These are phyloP conservation scores for Metarhizium brunneum DNA, from an alignment of 2,329 filamentous ascomycete species.

Conservation along the genomic window DNA sequence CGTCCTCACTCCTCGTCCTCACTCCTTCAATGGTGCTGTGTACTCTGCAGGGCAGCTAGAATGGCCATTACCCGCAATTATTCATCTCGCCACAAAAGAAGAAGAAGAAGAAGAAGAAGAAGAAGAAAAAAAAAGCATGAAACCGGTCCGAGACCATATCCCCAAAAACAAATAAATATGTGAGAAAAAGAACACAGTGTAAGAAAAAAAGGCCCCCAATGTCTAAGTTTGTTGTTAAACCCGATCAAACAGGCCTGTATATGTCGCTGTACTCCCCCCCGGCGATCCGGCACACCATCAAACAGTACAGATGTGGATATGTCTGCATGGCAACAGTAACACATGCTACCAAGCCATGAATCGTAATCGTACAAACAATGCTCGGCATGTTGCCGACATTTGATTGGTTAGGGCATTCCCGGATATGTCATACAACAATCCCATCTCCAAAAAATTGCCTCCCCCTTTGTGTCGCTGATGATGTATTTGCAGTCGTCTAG, in stretches of 20 bases:
- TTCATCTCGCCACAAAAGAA: neutral
- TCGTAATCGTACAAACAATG: slow-evolving; percentile 1
- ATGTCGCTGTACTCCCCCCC: slow-evolving; percentile 2
- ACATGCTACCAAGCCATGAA: neutral
- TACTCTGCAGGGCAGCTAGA: neutral
- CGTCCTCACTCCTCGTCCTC: slow-evolving; percentile 1
- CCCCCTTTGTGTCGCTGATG: neutral
- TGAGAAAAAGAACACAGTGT: slow-evolving; percentile 4
- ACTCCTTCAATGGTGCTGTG: neutral
- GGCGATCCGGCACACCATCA: neutral
- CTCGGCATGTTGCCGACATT: neutral
- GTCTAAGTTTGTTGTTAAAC: slow-evolving; percentile 5
- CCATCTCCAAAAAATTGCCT: neutral
- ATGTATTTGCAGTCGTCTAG: neutral
- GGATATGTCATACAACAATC: neutral
- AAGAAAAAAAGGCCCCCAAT: neutral
- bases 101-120: neutral
- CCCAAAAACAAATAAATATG: slow-evolving; percentile 1
- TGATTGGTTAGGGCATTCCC: neutral
- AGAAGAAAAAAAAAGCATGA: neutral
- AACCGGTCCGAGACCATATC: neutral
- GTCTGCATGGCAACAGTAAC: neutral
- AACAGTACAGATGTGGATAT: neutral
- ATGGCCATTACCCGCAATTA: neutral
- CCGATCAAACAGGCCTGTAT: slow-evolving; percentile 2